Percentiles rank a stretch among this genome's conserved stretches.
phyloP scores from a whole-genome alignment of 495 filamentous ascomycete genomes.

The Annulohypoxylon moriforme region DNA sequence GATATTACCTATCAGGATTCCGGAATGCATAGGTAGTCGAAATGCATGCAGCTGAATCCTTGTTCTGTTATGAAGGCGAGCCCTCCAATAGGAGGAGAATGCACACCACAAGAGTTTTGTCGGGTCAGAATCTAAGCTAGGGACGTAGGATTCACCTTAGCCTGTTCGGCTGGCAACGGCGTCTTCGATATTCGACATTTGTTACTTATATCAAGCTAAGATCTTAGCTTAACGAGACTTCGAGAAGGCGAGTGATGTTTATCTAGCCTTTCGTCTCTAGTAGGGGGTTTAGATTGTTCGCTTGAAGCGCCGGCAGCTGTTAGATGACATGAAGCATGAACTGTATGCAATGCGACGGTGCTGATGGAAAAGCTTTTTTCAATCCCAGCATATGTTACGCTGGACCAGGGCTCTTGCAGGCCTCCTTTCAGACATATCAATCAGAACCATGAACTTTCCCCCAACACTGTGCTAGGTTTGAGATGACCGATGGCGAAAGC shows the following conservation, averaged over 20 bases:
- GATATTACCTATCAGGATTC: conserved; percentile 22
- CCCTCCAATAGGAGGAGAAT: conserved; percentile 5
- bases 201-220: not conserved
- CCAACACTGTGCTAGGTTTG: not conserved
- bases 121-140: not conserved
- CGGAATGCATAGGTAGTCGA: conserved; percentile 13
- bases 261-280: not conserved
- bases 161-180: not conserved
- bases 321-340: not conserved
- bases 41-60: conserved; percentile 17
- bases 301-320: not conserved
- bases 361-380: conserved; percentile 12
- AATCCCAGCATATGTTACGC: not conserved
- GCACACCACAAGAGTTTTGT: not conserved
- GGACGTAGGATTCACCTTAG: not conserved
- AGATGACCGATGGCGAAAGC: conserved; percentile 9
- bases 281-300: not conserved
- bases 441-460: not conserved
- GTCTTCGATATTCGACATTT: not conserved
- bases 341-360: conserved; percentile 7
- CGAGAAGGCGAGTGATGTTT: not conserved
- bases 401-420: not conserved
- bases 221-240: not conserved
- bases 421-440: conserved; percentile 11
- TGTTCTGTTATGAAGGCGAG: not conserved